Conservation (phyloP, 257 asterid species). For the Solanum gracilifrons region DNA sequence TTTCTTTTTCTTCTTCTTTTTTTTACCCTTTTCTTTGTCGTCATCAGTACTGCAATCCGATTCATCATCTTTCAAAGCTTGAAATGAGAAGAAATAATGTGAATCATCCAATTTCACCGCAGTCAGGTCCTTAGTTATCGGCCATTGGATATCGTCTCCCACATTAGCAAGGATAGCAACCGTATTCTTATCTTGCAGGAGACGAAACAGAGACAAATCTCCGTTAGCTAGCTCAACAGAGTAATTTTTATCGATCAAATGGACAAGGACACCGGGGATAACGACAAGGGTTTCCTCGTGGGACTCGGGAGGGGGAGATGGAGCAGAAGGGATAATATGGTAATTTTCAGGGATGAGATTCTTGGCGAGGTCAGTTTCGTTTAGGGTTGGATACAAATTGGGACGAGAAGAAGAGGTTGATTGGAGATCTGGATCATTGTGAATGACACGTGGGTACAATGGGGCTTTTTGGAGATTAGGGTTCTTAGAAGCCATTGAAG, state of each 20-base stretch:
- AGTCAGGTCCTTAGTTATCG: slow-evolving; percentile 67
- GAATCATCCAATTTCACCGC: slow-evolving; percentile 76
- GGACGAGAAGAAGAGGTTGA: slow-evolving; percentile 17
- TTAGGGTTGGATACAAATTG: slow-evolving; percentile 26
- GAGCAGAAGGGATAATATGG: slow-evolving; percentile 10
- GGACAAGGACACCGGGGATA: slow-evolving; percentile 68
- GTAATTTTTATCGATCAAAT: slow-evolving; percentile 71
- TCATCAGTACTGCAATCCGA: slow-evolving; percentile 38
- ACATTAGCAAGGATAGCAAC: slow-evolving; percentile 65
- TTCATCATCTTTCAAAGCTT: slow-evolving; percentile 20
- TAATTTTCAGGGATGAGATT: slow-evolving; percentile 32
- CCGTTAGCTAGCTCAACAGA: slow-evolving; percentile 95
- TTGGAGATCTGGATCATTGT: slow-evolving; percentile 16
- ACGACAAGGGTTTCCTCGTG: slow-evolving; percentile 38
- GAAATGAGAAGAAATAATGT: slow-evolving; percentile 79
- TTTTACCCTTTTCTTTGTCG: slow-evolving; percentile 9
- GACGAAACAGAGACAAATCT: slow-evolving; percentile 46
- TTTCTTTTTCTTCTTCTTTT: slow-evolving; percentile 12
- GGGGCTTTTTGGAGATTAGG: slow-evolving; percentile 28
- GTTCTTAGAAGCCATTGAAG: slow-evolving; percentile 44
- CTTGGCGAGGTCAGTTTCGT: slow-evolving; percentile 34
- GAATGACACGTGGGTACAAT: slow-evolving; percentile 44
- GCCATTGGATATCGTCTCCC: slow-evolving; percentile 68
- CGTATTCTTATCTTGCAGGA: slow-evolving; percentile 43
- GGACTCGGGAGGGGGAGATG: slow-evolving; percentile 60